Evolutionary conservation across 1,284 basidiomycete genomes (phyloP), one percentile per base, ranked within the genome.

Genomic region (Xerocomus amazonicus): DNA sequence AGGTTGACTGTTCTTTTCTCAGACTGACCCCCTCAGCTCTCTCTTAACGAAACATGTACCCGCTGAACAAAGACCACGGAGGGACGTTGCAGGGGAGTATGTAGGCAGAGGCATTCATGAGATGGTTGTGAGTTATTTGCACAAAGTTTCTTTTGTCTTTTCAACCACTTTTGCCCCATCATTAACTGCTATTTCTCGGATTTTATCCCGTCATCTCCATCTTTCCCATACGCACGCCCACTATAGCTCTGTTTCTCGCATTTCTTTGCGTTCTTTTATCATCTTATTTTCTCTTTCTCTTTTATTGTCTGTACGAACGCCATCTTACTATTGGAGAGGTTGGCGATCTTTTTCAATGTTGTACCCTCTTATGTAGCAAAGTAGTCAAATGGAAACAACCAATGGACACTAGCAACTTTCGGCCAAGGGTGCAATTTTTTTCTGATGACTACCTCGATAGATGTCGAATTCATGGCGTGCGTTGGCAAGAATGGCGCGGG

Each of bases 401-500:
- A 26, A 13, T 41, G 16, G 13, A 16, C 23, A 26, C n/a, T 7
- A 31, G 17, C 41, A n/a, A 40, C 34, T 48, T 26, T 29, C 36
- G 39, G 38, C 39, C 26, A 34, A 50, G 9, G 23, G 35, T 27
- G 23, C 43, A 45, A 48, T 40, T 2, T 14, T 9, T 8, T 54
- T 62, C 62, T 62, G 8, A 62, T 45, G 1, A 27, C 45, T 6
- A 16, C 43, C 51, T 48, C 26, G 53, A 14, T 68, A 91, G 89
- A 87, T 88, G 81, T 81, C 84, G 35, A 90, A 90, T 56, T 89
- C 84, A 58, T 92, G 88, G 89, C 77, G 89, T 43, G 81, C 87
- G 0, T 63, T 90, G 43, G 89, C 89, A 17, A 77, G 73, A 50
- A 88, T 89, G 81, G 86, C 88, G 26, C 77, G 84, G 59, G 89